Percentiles rank a stretch among this genome's conserved stretches.
These are phyloP conservation scores for Murraya paniculata DNA, from an alignment of 345 rosid species.

Conservation along the genomic window DNA sequence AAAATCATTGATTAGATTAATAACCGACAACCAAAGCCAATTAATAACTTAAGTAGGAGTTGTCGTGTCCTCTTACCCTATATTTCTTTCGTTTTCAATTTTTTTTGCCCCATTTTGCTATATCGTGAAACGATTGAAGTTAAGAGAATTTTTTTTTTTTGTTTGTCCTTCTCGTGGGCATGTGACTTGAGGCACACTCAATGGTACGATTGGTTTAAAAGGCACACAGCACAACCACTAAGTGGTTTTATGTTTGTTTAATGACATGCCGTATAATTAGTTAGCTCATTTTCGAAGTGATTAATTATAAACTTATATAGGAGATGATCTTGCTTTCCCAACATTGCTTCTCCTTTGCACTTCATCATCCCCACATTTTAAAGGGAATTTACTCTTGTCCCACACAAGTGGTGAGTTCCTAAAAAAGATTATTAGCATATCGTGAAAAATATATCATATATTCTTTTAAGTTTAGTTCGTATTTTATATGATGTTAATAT, in stretches of 20 bases:
- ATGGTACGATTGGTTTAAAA: constrained; percentile 24
- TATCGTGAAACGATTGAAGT: neutral
- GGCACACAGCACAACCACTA: constrained; percentile 27
- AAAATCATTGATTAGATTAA: neutral
- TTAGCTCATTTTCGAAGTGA: constrained; percentile 27
- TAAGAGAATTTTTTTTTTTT: neutral
- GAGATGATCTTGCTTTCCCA: constrained; percentile 23
- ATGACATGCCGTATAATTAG: too few relatives aligned
- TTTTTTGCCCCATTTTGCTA: too few relatives aligned
- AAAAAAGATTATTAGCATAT: too few relatives aligned
- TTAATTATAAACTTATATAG: constrained; percentile 13
- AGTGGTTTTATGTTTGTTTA: constrained; percentile 16
- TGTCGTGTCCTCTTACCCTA: neutral
- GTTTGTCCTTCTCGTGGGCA: neutral
- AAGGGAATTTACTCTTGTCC: neutral
- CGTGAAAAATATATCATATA: too few relatives aligned
- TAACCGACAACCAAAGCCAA: constrained; percentile 14
- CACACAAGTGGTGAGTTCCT: too few relatives aligned
- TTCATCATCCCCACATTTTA: constrained; percentile 3
- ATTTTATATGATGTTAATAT: too few relatives aligned
- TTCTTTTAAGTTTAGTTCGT: too few relatives aligned
- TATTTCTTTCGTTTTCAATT: too few relatives aligned
- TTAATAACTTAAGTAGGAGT: neutral
- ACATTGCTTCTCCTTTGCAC: constrained; percentile 28
- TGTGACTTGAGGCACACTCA: constrained; percentile 29